Evolutionary conservation across 2,329 filamentous ascomycete genomes (phyloP).

Genomic region (Penicillium sp.): DNA sequence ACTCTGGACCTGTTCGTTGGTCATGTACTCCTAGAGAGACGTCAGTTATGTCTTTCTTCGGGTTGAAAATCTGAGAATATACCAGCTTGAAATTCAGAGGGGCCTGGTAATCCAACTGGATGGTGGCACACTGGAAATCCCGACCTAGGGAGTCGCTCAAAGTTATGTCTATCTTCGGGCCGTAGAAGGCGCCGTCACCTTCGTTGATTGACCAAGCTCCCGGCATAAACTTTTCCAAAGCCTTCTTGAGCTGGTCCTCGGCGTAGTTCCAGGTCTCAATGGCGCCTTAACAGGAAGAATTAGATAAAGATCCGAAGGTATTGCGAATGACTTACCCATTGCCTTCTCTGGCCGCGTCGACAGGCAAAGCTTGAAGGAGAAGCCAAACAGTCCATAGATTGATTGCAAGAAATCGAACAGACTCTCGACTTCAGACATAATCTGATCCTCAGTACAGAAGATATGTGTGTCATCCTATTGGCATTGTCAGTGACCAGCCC

Average conservation of each 20-base stretch:
- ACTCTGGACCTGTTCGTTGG: slow-evolving; percentile 60
- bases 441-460: slow-evolving; percentile 83
- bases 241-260: slow-evolving; percentile 77
- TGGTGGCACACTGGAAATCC: slow-evolving; percentile 88
- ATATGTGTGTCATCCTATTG: slow-evolving; percentile 92
- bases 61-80: too few relatives aligned
- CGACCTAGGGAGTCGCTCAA: slow-evolving; percentile 85
- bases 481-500: slow-evolving; percentile 1
- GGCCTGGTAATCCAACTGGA: slow-evolving; percentile 90
- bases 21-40: slow-evolving; percentile 88
- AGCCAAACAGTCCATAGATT: slow-evolving; percentile 82
- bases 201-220: slow-evolving; percentile 88
- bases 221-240: slow-evolving; percentile 78
- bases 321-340: slow-evolving; percentile 80
- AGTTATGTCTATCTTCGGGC: slow-evolving; percentile 97
- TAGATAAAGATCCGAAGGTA: too few relatives aligned
- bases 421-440: slow-evolving; percentile 74
- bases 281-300: too few relatives aligned
- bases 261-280: slow-evolving; percentile 90
- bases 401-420: slow-evolving; percentile 85
- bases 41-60: too few relatives aligned
- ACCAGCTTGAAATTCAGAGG: slow-evolving; percentile 83
- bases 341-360: slow-evolving; percentile 90
- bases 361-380: slow-evolving; percentile 91
- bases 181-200: slow-evolving; percentile 97